Percentiles rank a stretch among this genome's conserved stretches.
These are phyloP conservation scores for Babesia ovis DNA, from an alignment of 169 alveolate genomes.

Conservation along the genomic window DNA sequence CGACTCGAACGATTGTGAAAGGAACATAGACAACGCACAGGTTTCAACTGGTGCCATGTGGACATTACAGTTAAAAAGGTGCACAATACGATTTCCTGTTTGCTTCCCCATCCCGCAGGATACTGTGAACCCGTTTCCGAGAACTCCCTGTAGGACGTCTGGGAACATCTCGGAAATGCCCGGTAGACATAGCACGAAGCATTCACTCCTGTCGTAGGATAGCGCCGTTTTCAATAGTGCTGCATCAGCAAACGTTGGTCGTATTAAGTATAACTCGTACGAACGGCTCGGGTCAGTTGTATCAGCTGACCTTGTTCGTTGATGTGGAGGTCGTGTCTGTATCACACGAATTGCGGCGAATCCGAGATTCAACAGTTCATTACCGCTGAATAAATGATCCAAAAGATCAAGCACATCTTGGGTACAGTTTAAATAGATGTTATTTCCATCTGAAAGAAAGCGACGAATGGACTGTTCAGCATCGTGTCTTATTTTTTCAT, in stretches of 20 bases:
- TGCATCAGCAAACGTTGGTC: slow-evolving; percentile 61
- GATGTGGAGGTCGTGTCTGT: background rate
- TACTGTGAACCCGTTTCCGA: slow-evolving; percentile 50
- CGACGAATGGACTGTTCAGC: background rate
- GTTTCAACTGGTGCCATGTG: slow-evolving; percentile 66
- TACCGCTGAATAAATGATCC: slow-evolving; percentile 14
- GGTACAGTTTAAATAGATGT: slow-evolving; percentile 32
- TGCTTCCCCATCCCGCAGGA: slow-evolving; percentile 27
- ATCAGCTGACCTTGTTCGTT: background rate
- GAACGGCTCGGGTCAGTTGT: slow-evolving; percentile 8
- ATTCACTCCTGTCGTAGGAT: slow-evolving; percentile 25
- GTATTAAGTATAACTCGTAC: slow-evolving; percentile 9
- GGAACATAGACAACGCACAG: slow-evolving; percentile 50
- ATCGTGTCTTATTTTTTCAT: background rate
- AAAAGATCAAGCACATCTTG: slow-evolving; percentile 46
- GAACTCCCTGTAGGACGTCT: slow-evolving; percentile 39
- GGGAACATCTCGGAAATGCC: slow-evolving; percentile 64
- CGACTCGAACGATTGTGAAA: slow-evolving; percentile 26
- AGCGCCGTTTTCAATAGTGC: slow-evolving; percentile 4
- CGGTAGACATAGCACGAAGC: slow-evolving; percentile 55
- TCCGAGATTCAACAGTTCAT: slow-evolving; percentile 44
- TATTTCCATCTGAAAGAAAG: slow-evolving; percentile 2
- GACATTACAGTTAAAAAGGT: slow-evolving; percentile 38
- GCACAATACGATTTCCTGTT: slow-evolving; percentile 30
- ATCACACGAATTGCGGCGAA: slow-evolving; percentile 11